Evolutionary conservation across 805 yeast species (phyloP).

Genomic region (Cyberlindnera xishuangbannaensis): DNA sequence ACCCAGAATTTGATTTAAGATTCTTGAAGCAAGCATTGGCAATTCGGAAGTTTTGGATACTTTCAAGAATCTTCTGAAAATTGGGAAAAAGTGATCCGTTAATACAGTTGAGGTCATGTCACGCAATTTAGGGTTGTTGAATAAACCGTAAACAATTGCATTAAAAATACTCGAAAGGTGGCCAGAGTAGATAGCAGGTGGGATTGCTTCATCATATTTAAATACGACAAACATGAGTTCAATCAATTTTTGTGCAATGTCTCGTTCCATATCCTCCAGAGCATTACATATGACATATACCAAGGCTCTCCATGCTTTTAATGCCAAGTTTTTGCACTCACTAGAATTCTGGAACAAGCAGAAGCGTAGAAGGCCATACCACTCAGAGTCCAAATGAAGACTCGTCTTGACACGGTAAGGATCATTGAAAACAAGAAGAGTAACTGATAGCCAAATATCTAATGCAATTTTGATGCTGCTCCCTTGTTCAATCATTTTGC

Average conservation of each 20-base stretch:
- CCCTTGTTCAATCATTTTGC: conserved; percentile 3
- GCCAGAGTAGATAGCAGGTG: background rate
- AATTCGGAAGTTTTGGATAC: background rate
- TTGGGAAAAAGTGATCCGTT: too few relatives aligned
- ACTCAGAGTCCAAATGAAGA: conserved; percentile 3
- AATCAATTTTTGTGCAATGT: background rate
- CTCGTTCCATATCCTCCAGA: conserved; percentile 1
- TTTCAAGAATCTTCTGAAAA: too few relatives aligned
- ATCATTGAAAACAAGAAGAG: conserved; percentile 14
- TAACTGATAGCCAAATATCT: conserved; percentile 22
- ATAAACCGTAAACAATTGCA: conserved; percentile 6
- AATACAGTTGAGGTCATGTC: background rate
- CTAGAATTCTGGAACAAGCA: conserved; percentile 1
- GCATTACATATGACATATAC: conserved; percentile 8
- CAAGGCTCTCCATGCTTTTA: conserved; percentile 16
- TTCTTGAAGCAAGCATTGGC: background rate
- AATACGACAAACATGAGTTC: conserved; percentile 6
- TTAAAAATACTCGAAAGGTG: conserved; percentile 1
- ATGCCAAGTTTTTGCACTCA: conserved; percentile 6
- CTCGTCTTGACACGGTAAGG: conserved; percentile 2
- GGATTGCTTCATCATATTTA: too few relatives aligned
- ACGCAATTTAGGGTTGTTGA: conserved; percentile 6
- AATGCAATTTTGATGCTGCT: conserved; percentile 7
- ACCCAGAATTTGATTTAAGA: conserved; percentile 3
- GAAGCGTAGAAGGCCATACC: conserved; percentile 5